Conservation (phyloP, 2,329 filamentous ascomycete species). For the Truncatella angustata region DNA sequence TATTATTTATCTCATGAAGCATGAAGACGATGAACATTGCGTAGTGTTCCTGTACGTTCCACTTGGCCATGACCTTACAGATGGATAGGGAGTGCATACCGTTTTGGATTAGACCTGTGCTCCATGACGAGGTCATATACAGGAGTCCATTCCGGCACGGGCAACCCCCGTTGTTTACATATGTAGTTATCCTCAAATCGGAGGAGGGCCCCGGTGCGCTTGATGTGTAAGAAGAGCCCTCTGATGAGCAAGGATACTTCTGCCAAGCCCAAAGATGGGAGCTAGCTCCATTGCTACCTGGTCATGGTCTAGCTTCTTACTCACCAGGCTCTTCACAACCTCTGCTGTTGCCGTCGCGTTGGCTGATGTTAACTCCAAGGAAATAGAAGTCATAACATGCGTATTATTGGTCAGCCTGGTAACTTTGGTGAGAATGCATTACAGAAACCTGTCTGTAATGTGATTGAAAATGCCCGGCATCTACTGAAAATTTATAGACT, state of each 20-base stretch:
- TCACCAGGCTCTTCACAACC: neutral
- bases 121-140: slow-evolving; percentile 13
- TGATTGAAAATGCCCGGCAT: too few species aligned
- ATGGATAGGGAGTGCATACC: too few species aligned
- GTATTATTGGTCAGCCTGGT: too few species aligned
- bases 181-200: slow-evolving; percentile 18
- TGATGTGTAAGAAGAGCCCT: slow-evolving; percentile 19
- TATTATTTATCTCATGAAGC: too few species aligned
- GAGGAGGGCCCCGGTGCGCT: slow-evolving; percentile 11
- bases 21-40: slow-evolving; percentile 17
- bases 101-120: slow-evolving; percentile 3
- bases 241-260: slow-evolving; percentile 13
- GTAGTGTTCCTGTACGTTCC: slow-evolving; percentile 19
- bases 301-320: slow-evolving; percentile 11
- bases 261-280: slow-evolving; percentile 20
- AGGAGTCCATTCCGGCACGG: slow-evolving; percentile 15
- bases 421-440: too few species aligned
- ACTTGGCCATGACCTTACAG: neutral
- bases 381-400: too few species aligned
- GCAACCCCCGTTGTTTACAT: slow-evolving; percentile 13
- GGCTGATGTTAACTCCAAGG: too few species aligned
- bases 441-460: too few species aligned
- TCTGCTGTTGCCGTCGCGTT: neutral
- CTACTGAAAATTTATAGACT: too few species aligned
- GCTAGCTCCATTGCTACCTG: slow-evolving; percentile 18